A percentile compares a stretch with the other conserved stretches of the same genome.
These are phyloP conservation scores for Termitomyces sp. DNA, from an alignment of 768 basidiomycete genomes.

Conservation along the genomic window DNA sequence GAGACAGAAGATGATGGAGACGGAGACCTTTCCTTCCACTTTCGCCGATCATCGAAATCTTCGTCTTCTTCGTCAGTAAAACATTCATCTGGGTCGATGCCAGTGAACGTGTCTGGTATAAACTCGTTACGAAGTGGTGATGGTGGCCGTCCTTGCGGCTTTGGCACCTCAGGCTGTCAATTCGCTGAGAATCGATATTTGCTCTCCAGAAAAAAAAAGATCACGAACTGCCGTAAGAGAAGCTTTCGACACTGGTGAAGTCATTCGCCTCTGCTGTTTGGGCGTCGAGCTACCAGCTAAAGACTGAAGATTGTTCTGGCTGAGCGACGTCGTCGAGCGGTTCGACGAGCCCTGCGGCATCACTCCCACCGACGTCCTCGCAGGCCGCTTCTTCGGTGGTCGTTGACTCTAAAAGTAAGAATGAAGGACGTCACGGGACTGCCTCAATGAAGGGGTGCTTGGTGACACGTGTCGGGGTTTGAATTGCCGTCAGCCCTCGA, in stretches of 20 bases:
- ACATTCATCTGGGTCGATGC: constrained; percentile 42
- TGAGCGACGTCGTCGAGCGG: constrained; percentile 17
- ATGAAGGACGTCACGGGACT: not conserved
- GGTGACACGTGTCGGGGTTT: not conserved
- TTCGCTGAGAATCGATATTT: not conserved
- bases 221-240: constrained; percentile 16
- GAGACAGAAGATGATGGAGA: constrained; percentile 70
- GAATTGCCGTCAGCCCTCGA: too few species aligned
- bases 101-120: constrained; percentile 50
- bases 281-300: constrained; percentile 6
- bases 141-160: constrained; percentile 47
- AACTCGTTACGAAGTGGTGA: constrained; percentile 70
- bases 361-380: constrained; percentile 4
- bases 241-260: constrained; percentile 18
- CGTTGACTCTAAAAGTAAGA: not conserved
- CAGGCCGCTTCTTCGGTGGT: constrained; percentile 5
- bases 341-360: constrained; percentile 18
- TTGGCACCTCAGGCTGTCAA: constrained; percentile 32
- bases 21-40: constrained; percentile 35
- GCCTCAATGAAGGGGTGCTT: too few species aligned
- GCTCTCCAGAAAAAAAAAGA: not conserved
- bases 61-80: constrained; percentile 38
- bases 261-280: constrained; percentile 21
- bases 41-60: constrained; percentile 23
- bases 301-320: constrained; percentile 15